Percentiles rank a stretch among this genome's conserved stretches.
Evolutionary conservation across 2,329 filamentous ascomycete species (phyloP).

Genomic region (Zymoseptoria tritici): DNA sequence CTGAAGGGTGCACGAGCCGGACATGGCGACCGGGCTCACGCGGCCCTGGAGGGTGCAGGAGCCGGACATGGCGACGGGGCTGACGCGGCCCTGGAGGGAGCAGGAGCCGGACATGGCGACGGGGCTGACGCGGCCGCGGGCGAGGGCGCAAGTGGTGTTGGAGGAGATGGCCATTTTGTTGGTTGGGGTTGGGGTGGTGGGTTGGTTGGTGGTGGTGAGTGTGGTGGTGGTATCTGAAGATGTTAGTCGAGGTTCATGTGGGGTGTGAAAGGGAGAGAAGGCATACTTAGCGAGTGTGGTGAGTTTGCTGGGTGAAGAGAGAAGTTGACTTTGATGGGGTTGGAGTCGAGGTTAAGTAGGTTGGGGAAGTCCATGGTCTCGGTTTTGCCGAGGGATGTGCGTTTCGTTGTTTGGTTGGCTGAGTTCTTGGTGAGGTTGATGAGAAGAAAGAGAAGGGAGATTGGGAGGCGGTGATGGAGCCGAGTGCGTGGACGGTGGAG

Average conservation of each 20-base stretch:
- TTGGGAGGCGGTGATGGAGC: background rate
- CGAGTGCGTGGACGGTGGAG: background rate
- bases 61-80: background rate
- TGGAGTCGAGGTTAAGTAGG: background rate
- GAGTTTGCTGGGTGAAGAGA: background rate
- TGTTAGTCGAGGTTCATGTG: background rate
- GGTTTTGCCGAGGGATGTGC: background rate
- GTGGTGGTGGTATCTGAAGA: background rate
- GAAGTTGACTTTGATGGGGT: background rate
- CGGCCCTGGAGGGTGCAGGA: conserved; percentile 1
- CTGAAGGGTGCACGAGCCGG: background rate
- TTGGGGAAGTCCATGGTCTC: background rate
- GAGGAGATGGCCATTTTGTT: conserved; percentile 3
- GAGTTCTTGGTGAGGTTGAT: background rate
- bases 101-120: background rate
- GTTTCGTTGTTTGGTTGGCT: background rate
- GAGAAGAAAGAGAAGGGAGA: background rate
- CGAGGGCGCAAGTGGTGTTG: background rate
- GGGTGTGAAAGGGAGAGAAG: background rate
- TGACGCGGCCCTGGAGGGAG: background rate
- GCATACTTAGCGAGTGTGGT: background rate
- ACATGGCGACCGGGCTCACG: background rate
- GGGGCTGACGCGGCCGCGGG: background rate
- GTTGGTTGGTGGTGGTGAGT: background rate
- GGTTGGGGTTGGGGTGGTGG: conserved; percentile 1